Conservation (phyloP, 352 stramenopile species). For the Hyaloperonospora arabidopsidis region DNA sequence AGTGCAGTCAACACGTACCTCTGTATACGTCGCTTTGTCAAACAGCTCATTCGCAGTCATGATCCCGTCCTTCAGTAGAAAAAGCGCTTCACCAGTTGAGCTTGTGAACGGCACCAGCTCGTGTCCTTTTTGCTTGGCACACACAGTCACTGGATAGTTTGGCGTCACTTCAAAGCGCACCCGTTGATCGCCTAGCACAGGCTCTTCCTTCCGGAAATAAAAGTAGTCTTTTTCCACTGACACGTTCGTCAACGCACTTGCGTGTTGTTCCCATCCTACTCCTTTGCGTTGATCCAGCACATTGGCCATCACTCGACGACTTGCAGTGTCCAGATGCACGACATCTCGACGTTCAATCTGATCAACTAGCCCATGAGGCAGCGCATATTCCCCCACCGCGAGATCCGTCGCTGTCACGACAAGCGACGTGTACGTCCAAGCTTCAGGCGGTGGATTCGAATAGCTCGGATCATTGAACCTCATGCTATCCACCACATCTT, state of each 20-base stretch:
- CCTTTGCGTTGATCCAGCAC: constrained; percentile 49
- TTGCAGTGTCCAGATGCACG: constrained; percentile 37
- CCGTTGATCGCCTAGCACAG: constrained; percentile 48
- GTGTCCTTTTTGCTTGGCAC: constrained; percentile 25
- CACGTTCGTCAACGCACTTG: constrained; percentile 42
- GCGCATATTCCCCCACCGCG: constrained; percentile 52
- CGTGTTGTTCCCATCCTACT: constrained; percentile 26
- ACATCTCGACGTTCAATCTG: constrained; percentile 56
- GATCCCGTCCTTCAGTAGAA: constrained; percentile 57
- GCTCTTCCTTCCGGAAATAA: constrained; percentile 29
- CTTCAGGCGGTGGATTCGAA: constrained; percentile 49
- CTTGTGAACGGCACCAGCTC: constrained; percentile 38
- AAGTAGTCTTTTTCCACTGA: constrained; percentile 53
- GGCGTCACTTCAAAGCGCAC: constrained; percentile 59
- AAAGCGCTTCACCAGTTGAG: constrained; percentile 36
- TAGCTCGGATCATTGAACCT: constrained; percentile 56
- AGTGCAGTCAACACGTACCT: constrained; percentile 29
- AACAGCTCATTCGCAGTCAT: constrained; percentile 42
- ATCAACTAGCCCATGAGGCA: constrained; percentile 51
- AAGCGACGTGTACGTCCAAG: constrained; percentile 38
- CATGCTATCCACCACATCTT: constrained; percentile 44
- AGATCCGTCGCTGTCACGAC: constrained; percentile 32
- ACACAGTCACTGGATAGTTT: constrained; percentile 62
- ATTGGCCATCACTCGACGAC: constrained; percentile 44
- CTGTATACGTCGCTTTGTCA: constrained; percentile 31